Conservation (phyloP, 2,329 filamentous ascomycete genomes). For the Diaporthe citriasiana region DNA sequence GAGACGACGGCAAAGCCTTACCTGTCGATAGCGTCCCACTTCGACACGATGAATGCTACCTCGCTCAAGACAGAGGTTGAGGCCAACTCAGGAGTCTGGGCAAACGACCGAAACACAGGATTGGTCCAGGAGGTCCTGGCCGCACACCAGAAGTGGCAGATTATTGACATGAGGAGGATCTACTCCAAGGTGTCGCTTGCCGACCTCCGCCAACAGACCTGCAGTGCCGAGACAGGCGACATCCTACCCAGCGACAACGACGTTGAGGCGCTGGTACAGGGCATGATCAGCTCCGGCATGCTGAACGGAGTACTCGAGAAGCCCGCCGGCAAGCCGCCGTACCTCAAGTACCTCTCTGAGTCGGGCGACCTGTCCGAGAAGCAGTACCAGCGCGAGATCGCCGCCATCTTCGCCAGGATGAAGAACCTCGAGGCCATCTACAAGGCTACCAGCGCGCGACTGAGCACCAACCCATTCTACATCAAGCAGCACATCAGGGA, state of each 20-base stretch:
- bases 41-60: conserved; percentile 67
- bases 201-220: conserved; percentile 65
- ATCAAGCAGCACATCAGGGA: conserved; percentile 63
- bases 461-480: conserved; percentile 70
- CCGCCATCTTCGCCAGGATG: conserved; percentile 58
- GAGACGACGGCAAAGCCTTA: conserved; percentile 77
- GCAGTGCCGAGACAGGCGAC: conserved; percentile 67
- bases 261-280: conserved; percentile 61
- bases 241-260: conserved; percentile 59
- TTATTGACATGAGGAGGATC: conserved; percentile 79
- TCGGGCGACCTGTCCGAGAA: conserved; percentile 62
- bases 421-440: conserved; percentile 62
- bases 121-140: conserved; percentile 78
- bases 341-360: conserved; percentile 65
- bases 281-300: conserved; percentile 70
- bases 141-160: conserved; percentile 81
- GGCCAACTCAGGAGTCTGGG: conserved; percentile 67
- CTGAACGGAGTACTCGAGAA: conserved; percentile 66
- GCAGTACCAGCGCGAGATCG: conserved; percentile 64
- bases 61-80: conserved; percentile 76
- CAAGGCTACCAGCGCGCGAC: conserved; percentile 65
- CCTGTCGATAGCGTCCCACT: conserved; percentile 76
- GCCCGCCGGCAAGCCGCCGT: conserved; percentile 57
- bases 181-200: conserved; percentile 74
- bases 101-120: conserved; percentile 78